phyloP scores from a whole-genome alignment of 2,329 filamentous ascomycete species.

The Fusarium vanettenii region DNA sequence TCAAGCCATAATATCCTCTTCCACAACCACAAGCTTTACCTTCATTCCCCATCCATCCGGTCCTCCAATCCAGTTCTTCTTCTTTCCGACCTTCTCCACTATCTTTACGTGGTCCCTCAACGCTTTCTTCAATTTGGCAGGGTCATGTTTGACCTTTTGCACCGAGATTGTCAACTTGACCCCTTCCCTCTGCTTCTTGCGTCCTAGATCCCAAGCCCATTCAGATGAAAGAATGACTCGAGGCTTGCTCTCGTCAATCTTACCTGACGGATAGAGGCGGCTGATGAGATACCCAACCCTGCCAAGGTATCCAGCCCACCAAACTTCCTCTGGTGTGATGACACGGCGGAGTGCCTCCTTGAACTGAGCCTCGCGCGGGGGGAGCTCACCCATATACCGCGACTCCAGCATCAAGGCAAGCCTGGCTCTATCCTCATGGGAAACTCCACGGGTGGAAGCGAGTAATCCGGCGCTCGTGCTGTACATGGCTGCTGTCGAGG shows the following conservation, averaged over 20 bases:
- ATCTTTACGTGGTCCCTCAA: constrained; percentile 53
- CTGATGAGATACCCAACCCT: constrained; percentile 68
- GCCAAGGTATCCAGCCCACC: constrained; percentile 75
- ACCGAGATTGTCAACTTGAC: constrained; percentile 58
- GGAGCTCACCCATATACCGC: constrained; percentile 71
- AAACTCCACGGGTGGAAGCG: constrained; percentile 70
- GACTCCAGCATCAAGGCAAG: constrained; percentile 73
- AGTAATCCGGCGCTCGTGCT: constrained; percentile 73
- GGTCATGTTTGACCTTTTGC: constrained; percentile 51
- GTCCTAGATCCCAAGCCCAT: constrained; percentile 56
- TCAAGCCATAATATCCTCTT: constrained; percentile 45
- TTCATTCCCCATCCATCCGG: constrained; percentile 50
- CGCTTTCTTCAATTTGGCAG: constrained; percentile 53
- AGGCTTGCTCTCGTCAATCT: constrained; percentile 52
- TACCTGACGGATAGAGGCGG: constrained; percentile 70
- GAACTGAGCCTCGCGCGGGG: constrained; percentile 67
- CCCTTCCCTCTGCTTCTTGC: constrained; percentile 52
- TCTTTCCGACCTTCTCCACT: constrained; percentile 69
- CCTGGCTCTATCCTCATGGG: constrained; percentile 69
- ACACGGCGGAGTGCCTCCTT: constrained; percentile 64
- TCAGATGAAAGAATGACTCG: constrained; percentile 54
- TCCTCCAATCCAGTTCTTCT: constrained; percentile 63
- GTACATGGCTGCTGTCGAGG: constrained; percentile 69
- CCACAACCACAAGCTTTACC: constrained; percentile 49
- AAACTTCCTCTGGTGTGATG: constrained; percentile 64